A percentile compares a stretch with the other conserved stretches of the same genome.
Conservation (phyloP, 108 stramenopile species). For the Cyclostephanos invisitatus region DNA sequence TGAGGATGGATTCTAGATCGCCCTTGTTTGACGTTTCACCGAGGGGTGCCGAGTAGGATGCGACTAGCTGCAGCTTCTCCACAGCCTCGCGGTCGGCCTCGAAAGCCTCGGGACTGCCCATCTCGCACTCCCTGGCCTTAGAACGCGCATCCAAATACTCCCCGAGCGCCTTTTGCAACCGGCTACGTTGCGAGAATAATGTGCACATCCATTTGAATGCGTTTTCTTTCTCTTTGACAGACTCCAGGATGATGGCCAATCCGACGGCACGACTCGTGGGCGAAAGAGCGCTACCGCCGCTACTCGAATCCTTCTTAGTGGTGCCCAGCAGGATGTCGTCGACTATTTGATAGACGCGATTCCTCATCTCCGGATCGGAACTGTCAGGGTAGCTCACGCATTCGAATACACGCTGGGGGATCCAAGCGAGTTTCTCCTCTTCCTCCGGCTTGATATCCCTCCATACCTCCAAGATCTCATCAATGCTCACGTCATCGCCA, state of each 20-base stretch:
- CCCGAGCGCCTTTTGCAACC: constrained; percentile 56
- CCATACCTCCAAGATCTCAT: constrained; percentile 52
- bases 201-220: constrained; percentile 62
- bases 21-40: constrained; percentile 11
- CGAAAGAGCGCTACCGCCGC: constrained; percentile 41
- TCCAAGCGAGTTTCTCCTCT: constrained; percentile 68
- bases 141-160: constrained; percentile 68
- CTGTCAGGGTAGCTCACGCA: constrained; percentile 57
- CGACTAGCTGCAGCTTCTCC: constrained; percentile 64
- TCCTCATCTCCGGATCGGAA: constrained; percentile 67
- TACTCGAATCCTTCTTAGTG: constrained; percentile 12
- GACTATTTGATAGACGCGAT: constrained; percentile 67
- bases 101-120: constrained; percentile 67
- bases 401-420: constrained; percentile 74
- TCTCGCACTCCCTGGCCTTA: constrained; percentile 39
- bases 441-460: constrained; percentile 6
- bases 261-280: constrained; percentile 78
- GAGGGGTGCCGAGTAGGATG: constrained; percentile 43
- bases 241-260: constrained; percentile 71
- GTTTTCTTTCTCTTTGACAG: constrained; percentile 45
- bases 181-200: constrained; percentile 53
- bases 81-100: constrained; percentile 74
- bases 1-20: constrained; percentile 57
- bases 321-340: constrained; percentile 63
- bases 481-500: constrained; percentile 74